Base-by-base conservation (phyloP, 345 rosid species). In the Leavenworthia alabamica region DNA sequence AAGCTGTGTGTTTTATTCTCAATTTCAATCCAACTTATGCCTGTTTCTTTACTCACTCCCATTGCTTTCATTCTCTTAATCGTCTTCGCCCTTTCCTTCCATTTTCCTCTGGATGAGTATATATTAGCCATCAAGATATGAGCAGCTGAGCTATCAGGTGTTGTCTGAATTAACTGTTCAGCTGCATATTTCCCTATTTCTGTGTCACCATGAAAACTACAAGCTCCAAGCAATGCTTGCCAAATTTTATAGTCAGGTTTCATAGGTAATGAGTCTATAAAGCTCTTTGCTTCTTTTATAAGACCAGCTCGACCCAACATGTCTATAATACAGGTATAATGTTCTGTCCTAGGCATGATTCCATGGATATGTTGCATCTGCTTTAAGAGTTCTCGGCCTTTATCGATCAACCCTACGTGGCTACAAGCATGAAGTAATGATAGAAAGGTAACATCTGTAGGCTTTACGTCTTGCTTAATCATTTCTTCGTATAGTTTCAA, bases 401-500 rank as follows among this genome's bases (percentile, higher is more conserved):
- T 79, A 26, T 77, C 67, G 0, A 93, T 80, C 49, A 89, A 69
- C 58, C 94, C 95, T 8, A 66, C 86, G 61, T 93, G 99, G 86
- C 97, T 83, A 71, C 96, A 93, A 50, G 96, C 89, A 72, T 92
- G 94, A 62, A 92, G 89, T 73, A 92, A 72, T 27, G 97, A 89
- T 40, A 89, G 80, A 69, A 85, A 89, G 4, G 98, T 89, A 45
- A 86, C 64, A 56, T 89, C 97, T n/a, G 97, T 86, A 14, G 98
- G 96, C 54, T 75, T 71, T 54, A 82, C 69, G 37, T 77, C 82
- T 68, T 77, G 78, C 23, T 6, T 15, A 66, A 51, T 76, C 97
- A 92, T 92, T 60, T 82, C 84, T 51, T 89, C 78, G 7, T 82
- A 85, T n/a, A 86, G 59, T 11, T 71, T 69, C 50, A 92, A 56